These are phyloP conservation scores for Camelina hispida DNA, from an alignment of 345 rosid genomes.

Conservation along the genomic window DNA sequence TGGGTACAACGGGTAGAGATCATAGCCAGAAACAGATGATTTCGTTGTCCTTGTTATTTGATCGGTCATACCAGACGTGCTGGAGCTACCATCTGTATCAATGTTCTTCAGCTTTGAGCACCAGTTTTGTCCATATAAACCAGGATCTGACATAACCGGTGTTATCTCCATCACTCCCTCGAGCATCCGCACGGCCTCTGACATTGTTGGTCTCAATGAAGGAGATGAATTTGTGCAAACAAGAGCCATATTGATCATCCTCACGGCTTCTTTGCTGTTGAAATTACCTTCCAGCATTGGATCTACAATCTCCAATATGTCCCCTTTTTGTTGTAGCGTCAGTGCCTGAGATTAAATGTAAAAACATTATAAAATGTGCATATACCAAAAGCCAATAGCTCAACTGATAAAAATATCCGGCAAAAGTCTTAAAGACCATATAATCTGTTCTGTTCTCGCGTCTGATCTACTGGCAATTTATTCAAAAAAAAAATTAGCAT, in stretches of 20 bases:
- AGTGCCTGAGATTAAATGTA: constrained; percentile 38
- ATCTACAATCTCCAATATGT: constrained; percentile 49
- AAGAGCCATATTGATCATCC: constrained; percentile 51
- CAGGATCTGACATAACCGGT: constrained; percentile 36
- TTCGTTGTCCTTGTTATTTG: not conserved
- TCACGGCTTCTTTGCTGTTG: constrained; percentile 42
- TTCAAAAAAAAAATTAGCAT: no score
- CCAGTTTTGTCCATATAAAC: constrained; percentile 40
- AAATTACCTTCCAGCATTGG: constrained; percentile 35
- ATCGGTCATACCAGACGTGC: constrained; percentile 17
- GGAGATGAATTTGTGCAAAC: constrained; percentile 55
- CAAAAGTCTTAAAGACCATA: no score
- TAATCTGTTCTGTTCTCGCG: no score
- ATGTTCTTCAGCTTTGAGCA: constrained; percentile 44
- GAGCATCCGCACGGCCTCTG: constrained; percentile 50
- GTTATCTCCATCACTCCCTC: constrained; percentile 40
- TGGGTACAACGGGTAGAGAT: constrained; percentile 37
- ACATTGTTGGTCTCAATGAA: constrained; percentile 51
- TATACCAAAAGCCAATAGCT: no score
- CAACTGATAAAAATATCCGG: no score
- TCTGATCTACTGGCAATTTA: no score
- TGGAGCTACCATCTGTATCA: constrained; percentile 14
- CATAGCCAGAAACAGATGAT: constrained; percentile 26
- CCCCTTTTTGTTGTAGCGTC: constrained; percentile 38
- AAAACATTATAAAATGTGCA: not conserved